Percentiles rank a stretch among this genome's conserved stretches.
Conservation (phyloP, 1,284 basidiomycete genomes). For the Trametes pubescens region DNA sequence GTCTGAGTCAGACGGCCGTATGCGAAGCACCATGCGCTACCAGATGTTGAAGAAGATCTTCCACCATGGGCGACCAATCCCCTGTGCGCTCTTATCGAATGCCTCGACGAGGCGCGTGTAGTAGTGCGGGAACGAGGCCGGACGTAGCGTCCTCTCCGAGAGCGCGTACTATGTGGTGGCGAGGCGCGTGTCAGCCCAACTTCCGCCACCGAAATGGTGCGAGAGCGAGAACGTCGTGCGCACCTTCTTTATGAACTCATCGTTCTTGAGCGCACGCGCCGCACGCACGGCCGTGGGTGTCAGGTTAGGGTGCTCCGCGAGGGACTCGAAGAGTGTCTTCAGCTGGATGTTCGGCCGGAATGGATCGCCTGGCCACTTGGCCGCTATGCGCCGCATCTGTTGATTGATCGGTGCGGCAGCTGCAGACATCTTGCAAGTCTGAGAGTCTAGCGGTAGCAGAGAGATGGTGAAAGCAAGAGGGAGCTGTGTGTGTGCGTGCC, state of each 20-base stretch:
- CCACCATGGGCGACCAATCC: constrained; percentile 82
- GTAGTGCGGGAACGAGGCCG: constrained; percentile 73
- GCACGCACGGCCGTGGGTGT: constrained; percentile 66
- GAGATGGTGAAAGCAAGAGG: neutral
- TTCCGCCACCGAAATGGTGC: neutral
- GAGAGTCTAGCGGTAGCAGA: too few relatives aligned
- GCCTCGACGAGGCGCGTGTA: constrained; percentile 76
- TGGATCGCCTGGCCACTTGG: constrained; percentile 70
- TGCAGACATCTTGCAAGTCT: constrained; percentile 40
- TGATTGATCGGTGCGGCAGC: constrained; percentile 47
- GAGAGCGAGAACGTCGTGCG: constrained; percentile 14
- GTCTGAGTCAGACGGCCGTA: neutral
- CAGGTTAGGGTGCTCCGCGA: constrained; percentile 72
- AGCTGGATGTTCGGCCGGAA: constrained; percentile 80
- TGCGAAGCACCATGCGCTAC: constrained; percentile 47
- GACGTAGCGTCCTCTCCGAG: constrained; percentile 66
- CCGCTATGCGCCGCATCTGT: constrained; percentile 60
- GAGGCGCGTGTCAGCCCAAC: constrained; percentile 20
- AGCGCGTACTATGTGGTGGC: constrained; percentile 62
- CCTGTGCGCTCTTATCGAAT: constrained; percentile 74
- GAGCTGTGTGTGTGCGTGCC: constrained; percentile 11
- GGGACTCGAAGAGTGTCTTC: constrained; percentile 65
- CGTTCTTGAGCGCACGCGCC: constrained; percentile 59
- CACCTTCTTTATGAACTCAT: constrained; percentile 66
- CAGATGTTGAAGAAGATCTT: constrained; percentile 80